These are phyloP conservation scores for Macrophomina phaseolina DNA, from an alignment of 2,329 filamentous ascomycete species.

Conservation along the genomic window DNA sequence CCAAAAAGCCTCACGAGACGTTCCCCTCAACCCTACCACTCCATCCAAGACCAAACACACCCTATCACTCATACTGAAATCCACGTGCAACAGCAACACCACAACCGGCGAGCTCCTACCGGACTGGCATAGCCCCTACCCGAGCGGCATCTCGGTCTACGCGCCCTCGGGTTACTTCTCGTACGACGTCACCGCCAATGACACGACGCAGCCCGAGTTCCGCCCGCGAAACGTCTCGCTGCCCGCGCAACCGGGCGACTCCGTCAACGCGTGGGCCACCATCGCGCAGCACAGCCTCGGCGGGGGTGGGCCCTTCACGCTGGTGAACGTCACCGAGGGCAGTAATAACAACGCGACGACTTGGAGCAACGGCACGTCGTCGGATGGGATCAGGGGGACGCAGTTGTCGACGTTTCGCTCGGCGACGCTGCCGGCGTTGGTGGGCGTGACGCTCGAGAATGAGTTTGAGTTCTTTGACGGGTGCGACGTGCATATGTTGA, in stretches of 20 bases:
- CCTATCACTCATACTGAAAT: too few species aligned
- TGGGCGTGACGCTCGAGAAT: background rate
- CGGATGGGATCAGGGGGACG: background rate
- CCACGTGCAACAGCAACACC: slow-evolving; percentile 4
- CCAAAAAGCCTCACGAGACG: too few species aligned
- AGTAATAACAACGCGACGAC: background rate
- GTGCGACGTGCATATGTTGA: background rate
- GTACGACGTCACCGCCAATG: slow-evolving; percentile 14
- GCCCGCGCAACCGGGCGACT: slow-evolving; percentile 3
- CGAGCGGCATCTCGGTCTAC: slow-evolving; percentile 14
- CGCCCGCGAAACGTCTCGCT: background rate
- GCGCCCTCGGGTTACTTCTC: slow-evolving; percentile 6
- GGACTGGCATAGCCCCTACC: slow-evolving; percentile 11
- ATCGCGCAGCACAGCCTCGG: slow-evolving; percentile 2
- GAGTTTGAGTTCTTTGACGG: background rate
- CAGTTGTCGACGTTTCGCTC: background rate
- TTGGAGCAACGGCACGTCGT: background rate
- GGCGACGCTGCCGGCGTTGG: background rate
- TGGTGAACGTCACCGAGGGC: background rate
- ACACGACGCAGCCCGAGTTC: slow-evolving; percentile 11
- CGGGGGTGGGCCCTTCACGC: background rate
- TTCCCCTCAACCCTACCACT: too few species aligned
- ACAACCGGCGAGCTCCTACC: slow-evolving; percentile 11
- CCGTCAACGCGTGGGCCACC: background rate
- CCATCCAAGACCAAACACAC: too few species aligned